These are phyloP conservation scores for Ophiosphaerella narmari DNA, from an alignment of 2,329 filamentous ascomycete species.

Conservation along the genomic window DNA sequence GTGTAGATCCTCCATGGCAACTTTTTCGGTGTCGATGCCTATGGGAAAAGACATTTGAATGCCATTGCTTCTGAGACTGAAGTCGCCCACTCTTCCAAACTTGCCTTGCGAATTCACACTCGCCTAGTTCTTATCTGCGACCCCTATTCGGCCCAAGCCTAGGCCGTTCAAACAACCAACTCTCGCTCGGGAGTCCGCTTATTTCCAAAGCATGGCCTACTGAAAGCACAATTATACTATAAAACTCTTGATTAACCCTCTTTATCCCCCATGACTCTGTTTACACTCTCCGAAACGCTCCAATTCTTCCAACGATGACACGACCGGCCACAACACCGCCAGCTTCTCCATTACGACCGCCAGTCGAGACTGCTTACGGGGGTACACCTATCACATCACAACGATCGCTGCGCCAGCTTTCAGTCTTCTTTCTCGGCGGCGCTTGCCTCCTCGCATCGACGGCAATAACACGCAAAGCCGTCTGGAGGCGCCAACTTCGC, in stretches of 20 bases:
- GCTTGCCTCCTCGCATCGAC: slow-evolving; percentile 75
- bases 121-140: too few relatives aligned
- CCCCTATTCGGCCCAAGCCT: too few relatives aligned
- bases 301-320: slow-evolving; percentile 27
- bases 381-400: slow-evolving; percentile 48
- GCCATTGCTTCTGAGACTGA: slow-evolving; percentile 9
- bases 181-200: slow-evolving; percentile 21
- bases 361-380: slow-evolving; percentile 27
- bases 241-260: slow-evolving; percentile 15
- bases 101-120: too few relatives aligned
- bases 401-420: slow-evolving; percentile 65
- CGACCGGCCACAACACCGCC: slow-evolving; percentile 23
- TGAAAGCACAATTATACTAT: slow-evolving; percentile 23
- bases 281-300: slow-evolving; percentile 26
- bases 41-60: slow-evolving; percentile 1
- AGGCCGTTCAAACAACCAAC: not conserved
- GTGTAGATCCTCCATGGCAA: slow-evolving; percentile 12
- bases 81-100: too few relatives aligned
- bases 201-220: slow-evolving; percentile 19
- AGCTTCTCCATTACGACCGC: slow-evolving; percentile 20
- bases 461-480: slow-evolving; percentile 65
- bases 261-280: slow-evolving; percentile 13
- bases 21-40: slow-evolving; percentile 15
- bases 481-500: slow-evolving; percentile 65
- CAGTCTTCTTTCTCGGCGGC: slow-evolving; percentile 74